Conservation (phyloP, 1,284 basidiomycete genomes). For the Marasmius tenuissimus region DNA sequence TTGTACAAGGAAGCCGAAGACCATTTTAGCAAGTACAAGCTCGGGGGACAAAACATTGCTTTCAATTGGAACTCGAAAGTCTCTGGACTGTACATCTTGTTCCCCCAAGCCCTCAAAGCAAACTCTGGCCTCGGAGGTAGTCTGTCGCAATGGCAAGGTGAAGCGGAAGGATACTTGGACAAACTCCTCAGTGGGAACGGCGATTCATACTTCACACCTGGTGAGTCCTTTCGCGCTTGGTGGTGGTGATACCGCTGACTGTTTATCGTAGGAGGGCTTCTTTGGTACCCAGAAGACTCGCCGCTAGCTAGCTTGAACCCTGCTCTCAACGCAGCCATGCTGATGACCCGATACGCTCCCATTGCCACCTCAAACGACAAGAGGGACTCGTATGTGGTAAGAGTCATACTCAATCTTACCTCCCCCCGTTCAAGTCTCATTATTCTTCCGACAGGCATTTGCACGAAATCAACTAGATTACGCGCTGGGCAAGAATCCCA, state of each 20-base stretch:
- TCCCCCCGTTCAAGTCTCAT: conserved; percentile 12
- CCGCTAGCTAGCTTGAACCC: conserved; percentile 82
- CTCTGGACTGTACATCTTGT: conserved; percentile 75
- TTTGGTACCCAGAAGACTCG: conserved; percentile 82
- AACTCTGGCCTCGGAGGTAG: conserved; percentile 51
- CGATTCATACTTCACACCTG: conserved; percentile 52
- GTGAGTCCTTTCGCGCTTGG: conserved; percentile 29
- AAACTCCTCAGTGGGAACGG: conserved; percentile 59
- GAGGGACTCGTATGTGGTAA: conserved; percentile 60
- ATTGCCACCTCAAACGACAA: conserved; percentile 66
- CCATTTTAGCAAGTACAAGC: conserved; percentile 60
- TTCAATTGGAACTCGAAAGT: conserved; percentile 92
- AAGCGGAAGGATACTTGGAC: conserved; percentile 81
- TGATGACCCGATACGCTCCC: conserved; percentile 75
- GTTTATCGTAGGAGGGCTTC: conserved; percentile 57
- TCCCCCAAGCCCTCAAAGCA: conserved; percentile 62
- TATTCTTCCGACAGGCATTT: conserved; percentile 36
- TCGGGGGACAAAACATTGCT: conserved; percentile 54
- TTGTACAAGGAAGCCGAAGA: conserved; percentile 67
- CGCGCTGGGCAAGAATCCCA: conserved; percentile 82
- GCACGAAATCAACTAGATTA: conserved; percentile 81
- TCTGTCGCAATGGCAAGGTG: conserved; percentile 64
- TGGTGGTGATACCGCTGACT: conserved; percentile 2
- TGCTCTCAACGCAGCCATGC: conserved; percentile 82
- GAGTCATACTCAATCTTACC: conserved; percentile 7